A percentile compares a stretch with the other conserved stretches of the same genome.
Evolutionary conservation across 331 rosid genomes (phyloP).

Genomic region (Rhamnella rubrinervis): DNA sequence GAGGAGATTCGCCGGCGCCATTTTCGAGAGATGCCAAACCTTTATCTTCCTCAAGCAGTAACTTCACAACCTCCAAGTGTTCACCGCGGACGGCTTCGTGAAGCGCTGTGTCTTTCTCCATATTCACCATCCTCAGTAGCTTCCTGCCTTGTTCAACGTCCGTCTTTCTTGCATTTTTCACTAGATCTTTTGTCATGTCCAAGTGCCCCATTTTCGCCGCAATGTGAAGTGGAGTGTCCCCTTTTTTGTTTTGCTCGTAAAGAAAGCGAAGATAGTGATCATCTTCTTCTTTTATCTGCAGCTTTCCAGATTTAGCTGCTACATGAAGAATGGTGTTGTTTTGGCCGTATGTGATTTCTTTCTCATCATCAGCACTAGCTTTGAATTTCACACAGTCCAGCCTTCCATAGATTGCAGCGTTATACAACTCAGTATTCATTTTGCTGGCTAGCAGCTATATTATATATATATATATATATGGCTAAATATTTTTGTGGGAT

Average conservation of each 20-base stretch:
- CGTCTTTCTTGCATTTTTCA: not conserved
- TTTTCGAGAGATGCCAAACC: conserved; percentile 9
- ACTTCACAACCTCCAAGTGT: conserved; percentile 2
- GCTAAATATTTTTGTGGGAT: too few species aligned
- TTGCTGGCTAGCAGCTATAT: too few species aligned
- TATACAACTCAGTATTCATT: conserved; percentile 20
- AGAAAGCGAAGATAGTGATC: not conserved
- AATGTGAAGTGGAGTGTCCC: conserved; percentile 13
- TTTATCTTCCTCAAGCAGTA: conserved; percentile 14
- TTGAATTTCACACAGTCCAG: not conserved
- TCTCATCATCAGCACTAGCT: not conserved
- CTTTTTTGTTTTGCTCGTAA: conserved; percentile 13
- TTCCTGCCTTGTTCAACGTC: not conserved
- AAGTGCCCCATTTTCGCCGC: conserved; percentile 17
- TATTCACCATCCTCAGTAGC: not conserved
- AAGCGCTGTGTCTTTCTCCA: conserved; percentile 6
- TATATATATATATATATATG: too few species aligned
- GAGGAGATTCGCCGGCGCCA: conserved; percentile 12
- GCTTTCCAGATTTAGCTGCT: conserved; percentile 18
- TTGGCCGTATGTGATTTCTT: not conserved
- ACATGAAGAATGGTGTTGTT: conserved; percentile 25
- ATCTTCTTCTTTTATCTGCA: not conserved
- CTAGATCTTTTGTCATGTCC: not conserved
- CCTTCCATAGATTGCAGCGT: conserved; percentile 12
- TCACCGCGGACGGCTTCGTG: conserved; percentile 11